Base-by-base conservation (phyloP, 352 stramenopile species). In the Paralagenidium karlingii region DNA sequence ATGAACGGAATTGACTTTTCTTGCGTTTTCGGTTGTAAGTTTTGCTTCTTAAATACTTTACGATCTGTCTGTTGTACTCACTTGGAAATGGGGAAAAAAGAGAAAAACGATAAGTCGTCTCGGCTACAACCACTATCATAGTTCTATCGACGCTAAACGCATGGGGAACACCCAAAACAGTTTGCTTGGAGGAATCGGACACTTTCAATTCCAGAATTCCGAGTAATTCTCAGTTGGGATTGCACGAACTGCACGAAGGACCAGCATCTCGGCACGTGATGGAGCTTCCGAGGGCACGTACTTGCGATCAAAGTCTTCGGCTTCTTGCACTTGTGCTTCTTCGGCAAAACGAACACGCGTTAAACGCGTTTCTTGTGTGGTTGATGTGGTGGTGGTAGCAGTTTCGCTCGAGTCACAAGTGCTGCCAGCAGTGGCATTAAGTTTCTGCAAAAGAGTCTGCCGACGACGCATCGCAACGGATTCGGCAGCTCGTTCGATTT, bases 201-300 rank as follows among this genome's bases (percentile, higher is more conserved):
- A 32, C 28, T 32, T 55, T 45, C 64, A 39, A 47, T 60, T 60
- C 74, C 74, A 88, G 39, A 85, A 77, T 51, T 84, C 67, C 43
- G 75, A 85, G 43, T 76, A 63, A 55, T 88, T 88, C 31, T 76
- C 59, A 19, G 54, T 49, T 15, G 75, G 75, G 38, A 88, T 83
- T 28, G 73, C 50, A 15, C 75, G 68, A 16, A 66, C 82, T 19
- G 75, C 75, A 24, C 68, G 68, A 29, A 88, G 53, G 28, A 85
- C 63, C 34, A 88, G 69, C 70, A 88, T 83, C 36, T 88, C 75
- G 49, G 82, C 70, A 18, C 63, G 66, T 28, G 73, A 55, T 7
- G 70, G 66, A 15, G 68, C 54, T n/a, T 59, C 45, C 12, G 82
- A 28, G 1, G 53, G 55, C 12, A 63, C 55, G 19, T 60, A 59